Percentiles rank a stretch among this genome's conserved stretches.
phyloP scores from a whole-genome alignment of 306 rosid species.

The Psophocarpus tetragonolobus region DNA sequence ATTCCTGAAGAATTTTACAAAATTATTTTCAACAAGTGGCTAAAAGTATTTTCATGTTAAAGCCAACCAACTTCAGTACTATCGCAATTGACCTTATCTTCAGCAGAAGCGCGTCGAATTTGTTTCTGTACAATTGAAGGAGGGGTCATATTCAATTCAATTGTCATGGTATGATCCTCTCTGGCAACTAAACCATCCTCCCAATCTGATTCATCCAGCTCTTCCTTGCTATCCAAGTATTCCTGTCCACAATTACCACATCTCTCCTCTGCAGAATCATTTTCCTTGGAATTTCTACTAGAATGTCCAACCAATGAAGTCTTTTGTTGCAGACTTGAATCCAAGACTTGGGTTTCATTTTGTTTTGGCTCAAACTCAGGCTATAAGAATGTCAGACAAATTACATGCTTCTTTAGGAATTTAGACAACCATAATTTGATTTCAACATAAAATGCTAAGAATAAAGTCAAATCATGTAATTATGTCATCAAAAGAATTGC shows the following conservation, averaged over 20 bases:
- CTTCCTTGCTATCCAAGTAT: slow-evolving; percentile 48
- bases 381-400: slow-evolving; percentile 49
- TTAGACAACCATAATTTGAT: not conserved
- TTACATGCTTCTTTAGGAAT: not conserved
- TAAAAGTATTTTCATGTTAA: slow-evolving; percentile 35
- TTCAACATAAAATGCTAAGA: not conserved
- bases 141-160: slow-evolving; percentile 67
- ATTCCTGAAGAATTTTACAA: slow-evolving; percentile 49
- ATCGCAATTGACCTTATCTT: slow-evolving; percentile 65
- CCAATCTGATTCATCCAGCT: slow-evolving; percentile 78
- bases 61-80: slow-evolving; percentile 12
- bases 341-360: slow-evolving; percentile 39
- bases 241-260: slow-evolving; percentile 39
- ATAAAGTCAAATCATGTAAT: slow-evolving; percentile 1
- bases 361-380: slow-evolving; percentile 37
- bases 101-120: slow-evolving; percentile 68
- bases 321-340: slow-evolving; percentile 34
- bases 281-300: slow-evolving; percentile 40
- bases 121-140: slow-evolving; percentile 54
- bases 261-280: slow-evolving; percentile 39
- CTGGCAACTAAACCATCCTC: slow-evolving; percentile 72
- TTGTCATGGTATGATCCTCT: slow-evolving; percentile 53
- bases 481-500: slow-evolving; percentile 18
- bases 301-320: slow-evolving; percentile 48
- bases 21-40: slow-evolving; percentile 19